These are phyloP conservation scores for Diaporthe batatas DNA, from an alignment of 2,329 filamentous ascomycete species.

Conservation along the genomic window DNA sequence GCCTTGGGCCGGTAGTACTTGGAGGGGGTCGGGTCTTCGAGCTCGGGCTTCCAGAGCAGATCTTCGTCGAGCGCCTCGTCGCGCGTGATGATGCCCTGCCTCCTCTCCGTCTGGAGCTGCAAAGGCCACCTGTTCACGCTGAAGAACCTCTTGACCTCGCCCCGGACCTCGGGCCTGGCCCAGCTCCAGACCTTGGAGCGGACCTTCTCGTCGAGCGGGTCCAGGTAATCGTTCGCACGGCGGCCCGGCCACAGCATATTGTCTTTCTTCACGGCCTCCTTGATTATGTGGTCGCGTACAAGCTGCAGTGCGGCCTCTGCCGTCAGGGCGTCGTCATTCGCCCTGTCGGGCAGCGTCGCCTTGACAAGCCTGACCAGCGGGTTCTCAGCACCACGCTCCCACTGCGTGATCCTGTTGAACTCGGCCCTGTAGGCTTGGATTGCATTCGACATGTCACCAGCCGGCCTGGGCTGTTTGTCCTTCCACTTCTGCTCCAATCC, in stretches of 20 bases:
- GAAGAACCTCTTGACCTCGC: slow-evolving; percentile 55
- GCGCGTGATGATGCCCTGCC: slow-evolving; percentile 48
- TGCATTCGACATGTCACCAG: not conserved
- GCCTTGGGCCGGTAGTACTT: slow-evolving; percentile 45
- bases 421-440: slow-evolving; percentile 14
- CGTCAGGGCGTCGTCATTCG: slow-evolving; percentile 41
- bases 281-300: slow-evolving; percentile 56
- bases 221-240: slow-evolving; percentile 45
- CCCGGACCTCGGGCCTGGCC: slow-evolving; percentile 47
- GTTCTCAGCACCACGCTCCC: slow-evolving; percentile 49
- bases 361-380: slow-evolving; percentile 27
- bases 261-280: slow-evolving; percentile 59
- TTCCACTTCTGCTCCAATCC: slow-evolving; percentile 20
- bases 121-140: slow-evolving; percentile 63
- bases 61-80: slow-evolving; percentile 49
- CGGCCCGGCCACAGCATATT: slow-evolving; percentile 58
- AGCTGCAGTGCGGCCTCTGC: slow-evolving; percentile 45
- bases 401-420: slow-evolving; percentile 27
- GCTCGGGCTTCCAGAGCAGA: slow-evolving; percentile 47
- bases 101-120: slow-evolving; percentile 52
- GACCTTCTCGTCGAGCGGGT: slow-evolving; percentile 43
- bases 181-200: slow-evolving; percentile 55
- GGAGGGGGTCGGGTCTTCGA: slow-evolving; percentile 46
- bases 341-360: slow-evolving; percentile 45
- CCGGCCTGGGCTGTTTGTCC: not conserved